Evolutionary conservation across 331 rosid species (phyloP).

Genomic region (Rosa hybrid): DNA sequence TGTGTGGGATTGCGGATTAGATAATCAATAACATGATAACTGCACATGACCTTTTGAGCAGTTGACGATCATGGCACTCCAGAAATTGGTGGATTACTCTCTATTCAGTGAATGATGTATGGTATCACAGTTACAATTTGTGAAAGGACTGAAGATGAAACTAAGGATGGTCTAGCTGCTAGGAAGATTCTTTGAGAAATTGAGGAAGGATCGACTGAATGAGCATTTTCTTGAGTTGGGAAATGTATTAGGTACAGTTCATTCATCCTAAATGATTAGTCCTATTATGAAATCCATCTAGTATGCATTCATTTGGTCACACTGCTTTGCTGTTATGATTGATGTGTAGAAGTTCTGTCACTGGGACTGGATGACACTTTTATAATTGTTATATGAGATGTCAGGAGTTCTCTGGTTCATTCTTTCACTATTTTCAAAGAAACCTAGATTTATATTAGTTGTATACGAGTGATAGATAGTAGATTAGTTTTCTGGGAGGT

Average conservation of each 20-base stretch:
- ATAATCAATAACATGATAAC: background rate
- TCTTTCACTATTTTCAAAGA: background rate
- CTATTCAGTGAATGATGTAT: background rate
- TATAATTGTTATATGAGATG: background rate
- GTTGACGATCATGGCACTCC: background rate
- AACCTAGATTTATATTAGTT: background rate
- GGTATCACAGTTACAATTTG: conserved; percentile 19
- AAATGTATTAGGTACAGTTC: conserved; percentile 54
- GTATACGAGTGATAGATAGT: background rate
- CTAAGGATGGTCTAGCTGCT: conserved; percentile 61
- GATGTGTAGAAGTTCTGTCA: background rate
- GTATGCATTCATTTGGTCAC: background rate
- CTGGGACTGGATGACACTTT: background rate
- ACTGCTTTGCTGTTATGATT: background rate
- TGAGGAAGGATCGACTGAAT: conserved; percentile 75
- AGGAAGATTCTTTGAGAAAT: conserved; percentile 76
- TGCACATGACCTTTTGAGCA: background rate
- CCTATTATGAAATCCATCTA: background rate
- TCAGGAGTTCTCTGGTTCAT: background rate
- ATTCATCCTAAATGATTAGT: background rate
- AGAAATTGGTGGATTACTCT: background rate
- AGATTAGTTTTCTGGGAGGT: background rate
- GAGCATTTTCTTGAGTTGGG: conserved; percentile 76
- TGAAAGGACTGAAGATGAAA: conserved; percentile 49
- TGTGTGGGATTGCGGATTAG: conserved; percentile 29